phyloP scores from a whole-genome alignment of 106 monocot species.

The Acorus gramineus region DNA sequence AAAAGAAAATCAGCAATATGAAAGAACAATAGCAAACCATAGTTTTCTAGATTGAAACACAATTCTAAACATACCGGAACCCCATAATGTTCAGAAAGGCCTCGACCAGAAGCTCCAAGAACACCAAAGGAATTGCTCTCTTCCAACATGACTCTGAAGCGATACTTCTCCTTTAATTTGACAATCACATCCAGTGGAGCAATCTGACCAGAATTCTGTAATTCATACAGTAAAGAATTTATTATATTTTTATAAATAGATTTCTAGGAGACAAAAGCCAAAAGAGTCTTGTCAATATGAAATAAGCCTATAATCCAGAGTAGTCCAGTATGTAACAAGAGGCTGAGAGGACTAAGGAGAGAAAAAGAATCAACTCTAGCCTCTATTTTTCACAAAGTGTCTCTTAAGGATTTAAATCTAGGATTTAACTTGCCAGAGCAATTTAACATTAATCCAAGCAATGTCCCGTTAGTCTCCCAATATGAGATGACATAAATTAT shows the following conservation, averaged over 20 bases:
- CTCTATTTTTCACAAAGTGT: no score
- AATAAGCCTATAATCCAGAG: background rate
- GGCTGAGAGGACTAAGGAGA: no score
- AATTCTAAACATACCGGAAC: constrained; percentile 37
- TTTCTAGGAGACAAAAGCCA: background rate
- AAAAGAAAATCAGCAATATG: background rate
- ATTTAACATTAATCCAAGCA: no score
- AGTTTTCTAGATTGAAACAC: background rate
- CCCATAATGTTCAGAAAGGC: constrained; percentile 73
- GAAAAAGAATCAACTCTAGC: no score
- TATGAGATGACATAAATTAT: no score
- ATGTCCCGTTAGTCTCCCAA: no score
- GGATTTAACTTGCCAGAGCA: no score
- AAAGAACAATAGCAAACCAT: no score
- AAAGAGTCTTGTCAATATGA: background rate
- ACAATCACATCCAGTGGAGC: constrained; percentile 87
- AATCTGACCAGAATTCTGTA: constrained; percentile 94
- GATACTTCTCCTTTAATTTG: constrained; percentile 85
- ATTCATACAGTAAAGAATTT: background rate
- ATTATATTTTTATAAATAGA: background rate
- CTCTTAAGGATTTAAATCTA: no score
- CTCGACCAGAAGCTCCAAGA: constrained; percentile 78
- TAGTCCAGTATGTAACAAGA: background rate
- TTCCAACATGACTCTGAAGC: constrained; percentile 64
- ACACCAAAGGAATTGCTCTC: constrained; percentile 90